These are phyloP conservation scores for Volvariella surrecta DNA, from an alignment of 1,284 basidiomycete species.

Conservation along the genomic window DNA sequence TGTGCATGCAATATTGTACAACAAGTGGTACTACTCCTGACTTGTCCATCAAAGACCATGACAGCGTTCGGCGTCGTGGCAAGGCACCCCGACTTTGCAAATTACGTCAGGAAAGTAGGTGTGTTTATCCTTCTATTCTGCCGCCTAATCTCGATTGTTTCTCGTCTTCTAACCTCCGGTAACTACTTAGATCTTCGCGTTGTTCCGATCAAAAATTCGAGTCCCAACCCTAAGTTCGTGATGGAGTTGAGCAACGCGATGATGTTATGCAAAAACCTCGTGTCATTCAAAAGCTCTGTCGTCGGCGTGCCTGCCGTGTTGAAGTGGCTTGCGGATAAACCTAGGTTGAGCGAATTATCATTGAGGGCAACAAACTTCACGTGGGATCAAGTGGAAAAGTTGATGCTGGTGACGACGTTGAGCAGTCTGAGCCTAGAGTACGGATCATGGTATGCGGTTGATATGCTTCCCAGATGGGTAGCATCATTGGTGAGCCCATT, in stretches of 20 bases:
- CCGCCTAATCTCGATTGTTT: neutral
- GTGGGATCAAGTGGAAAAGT: slow-evolving; percentile 33
- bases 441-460: slow-evolving; percentile 52
- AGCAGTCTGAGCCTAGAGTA: slow-evolving; percentile 42
- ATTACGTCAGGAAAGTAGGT: slow-evolving; percentile 57
- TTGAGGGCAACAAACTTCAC: slow-evolving; percentile 38
- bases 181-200: slow-evolving; percentile 41
- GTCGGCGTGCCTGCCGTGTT: slow-evolving; percentile 35
- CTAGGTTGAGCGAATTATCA: slow-evolving; percentile 36
- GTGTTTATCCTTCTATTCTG: slow-evolving; percentile 10
- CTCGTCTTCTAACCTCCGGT: slow-evolving; percentile 4
- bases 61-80: slow-evolving; percentile 54
- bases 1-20: slow-evolving; percentile 10
- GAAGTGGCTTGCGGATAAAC: slow-evolving; percentile 29
- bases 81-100: slow-evolving; percentile 39
- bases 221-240: slow-evolving; percentile 39
- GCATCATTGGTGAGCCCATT: slow-evolving; percentile 30
- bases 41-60: slow-evolving; percentile 22
- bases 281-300: slow-evolving; percentile 44
- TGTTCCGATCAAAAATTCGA: slow-evolving; percentile 27
- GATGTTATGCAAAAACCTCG: slow-evolving; percentile 39
- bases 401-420: slow-evolving; percentile 34
- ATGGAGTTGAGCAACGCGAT: slow-evolving; percentile 41
- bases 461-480: slow-evolving; percentile 50
- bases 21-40: neutral